Evolutionary conservation across 768 basidiomycete species (phyloP).

Genomic region (Suillus subalutaceus): DNA sequence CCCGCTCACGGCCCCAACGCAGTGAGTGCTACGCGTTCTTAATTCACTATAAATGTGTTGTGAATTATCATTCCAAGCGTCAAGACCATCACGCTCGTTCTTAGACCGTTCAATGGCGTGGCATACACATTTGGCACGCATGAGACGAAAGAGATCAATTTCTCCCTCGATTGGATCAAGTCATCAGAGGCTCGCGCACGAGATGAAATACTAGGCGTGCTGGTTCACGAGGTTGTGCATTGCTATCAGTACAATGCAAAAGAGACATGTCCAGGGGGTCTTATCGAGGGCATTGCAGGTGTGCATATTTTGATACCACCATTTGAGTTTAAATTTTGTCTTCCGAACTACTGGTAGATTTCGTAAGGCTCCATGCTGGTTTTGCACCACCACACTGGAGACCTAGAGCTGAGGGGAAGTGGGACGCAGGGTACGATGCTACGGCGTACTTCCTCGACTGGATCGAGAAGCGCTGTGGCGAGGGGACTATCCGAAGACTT

Average conservation of each 20-base stretch:
- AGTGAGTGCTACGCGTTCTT: conserved; percentile 38
- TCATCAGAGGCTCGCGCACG: conserved; percentile 42
- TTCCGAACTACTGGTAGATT: conserved; percentile 48
- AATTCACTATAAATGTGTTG: conserved; percentile 14
- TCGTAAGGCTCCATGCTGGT: conserved; percentile 63
- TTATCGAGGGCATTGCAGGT: conserved; percentile 85
- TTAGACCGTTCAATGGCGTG: conserved; percentile 69
- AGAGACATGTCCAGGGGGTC: conserved; percentile 64
- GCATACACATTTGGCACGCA: conserved; percentile 56
- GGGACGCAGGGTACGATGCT: conserved; percentile 78
- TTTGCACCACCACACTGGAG: conserved; percentile 75
- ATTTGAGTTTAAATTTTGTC: conserved; percentile 4
- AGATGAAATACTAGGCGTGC: conserved; percentile 71
- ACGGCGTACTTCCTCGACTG: conserved; percentile 80
- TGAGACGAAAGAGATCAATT: conserved; percentile 73
- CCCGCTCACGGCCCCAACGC: conserved; percentile 47
- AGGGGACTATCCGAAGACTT: conserved; percentile 57
- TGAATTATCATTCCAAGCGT: conserved; percentile 41
- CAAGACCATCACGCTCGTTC: conserved; percentile 54
- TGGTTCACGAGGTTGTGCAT: conserved; percentile 78
- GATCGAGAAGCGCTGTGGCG: conserved; percentile 56
- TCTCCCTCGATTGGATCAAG: conserved; percentile 67
- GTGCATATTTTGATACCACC: conserved; percentile 16
- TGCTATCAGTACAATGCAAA: conserved; percentile 73
- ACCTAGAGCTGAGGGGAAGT: conserved; percentile 46